These are phyloP conservation scores for Penicillium odoratum DNA, from an alignment of 495 filamentous ascomycete species.

Conservation along the genomic window DNA sequence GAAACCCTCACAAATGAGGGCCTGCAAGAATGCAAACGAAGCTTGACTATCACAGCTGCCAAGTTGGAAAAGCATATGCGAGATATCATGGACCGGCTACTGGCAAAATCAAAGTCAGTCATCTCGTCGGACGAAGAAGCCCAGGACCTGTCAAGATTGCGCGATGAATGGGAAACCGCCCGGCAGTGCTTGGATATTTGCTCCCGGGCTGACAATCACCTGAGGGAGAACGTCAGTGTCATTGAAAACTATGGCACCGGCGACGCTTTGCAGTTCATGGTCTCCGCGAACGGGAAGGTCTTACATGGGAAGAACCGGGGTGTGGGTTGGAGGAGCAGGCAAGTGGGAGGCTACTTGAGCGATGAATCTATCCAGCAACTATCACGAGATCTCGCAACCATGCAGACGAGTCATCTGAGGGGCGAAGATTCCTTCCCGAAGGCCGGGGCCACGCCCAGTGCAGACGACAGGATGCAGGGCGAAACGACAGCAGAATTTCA, in stretches of 20 bases:
- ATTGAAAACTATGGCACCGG: constrained; percentile 42
- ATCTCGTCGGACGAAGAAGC: constrained; percentile 32
- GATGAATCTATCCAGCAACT: constrained; percentile 38
- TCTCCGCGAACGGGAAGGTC: constrained; percentile 39
- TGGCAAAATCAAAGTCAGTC: constrained; percentile 32
- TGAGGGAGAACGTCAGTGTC: constrained; percentile 34
- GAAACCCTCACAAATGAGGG: constrained; percentile 35
- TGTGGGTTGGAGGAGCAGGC: constrained; percentile 40
- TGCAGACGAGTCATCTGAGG: constrained; percentile 16
- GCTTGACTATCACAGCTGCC: constrained; percentile 25
- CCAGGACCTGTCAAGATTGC: constrained; percentile 34
- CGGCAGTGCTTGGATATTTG: constrained; percentile 40
- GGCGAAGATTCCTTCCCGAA: constrained; percentile 15
- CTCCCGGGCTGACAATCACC: constrained; percentile 32
- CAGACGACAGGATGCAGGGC: constrained; percentile 7
- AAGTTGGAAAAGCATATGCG: constrained; percentile 39
- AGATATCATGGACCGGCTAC: constrained; percentile 31
- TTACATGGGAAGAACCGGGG: constrained; percentile 39
- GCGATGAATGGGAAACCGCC: constrained; percentile 40
- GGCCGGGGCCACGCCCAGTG: constrained; percentile 9
- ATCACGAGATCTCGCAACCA: constrained; percentile 36
- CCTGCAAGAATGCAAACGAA: constrained; percentile 42
- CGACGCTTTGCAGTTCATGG: constrained; percentile 43
- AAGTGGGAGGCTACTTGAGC: constrained; percentile 42
- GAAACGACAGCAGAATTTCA: constrained; percentile 28